These are phyloP conservation scores for Fusarium denticulatum DNA, from an alignment of 2,329 filamentous ascomycete genomes.

Conservation along the genomic window DNA sequence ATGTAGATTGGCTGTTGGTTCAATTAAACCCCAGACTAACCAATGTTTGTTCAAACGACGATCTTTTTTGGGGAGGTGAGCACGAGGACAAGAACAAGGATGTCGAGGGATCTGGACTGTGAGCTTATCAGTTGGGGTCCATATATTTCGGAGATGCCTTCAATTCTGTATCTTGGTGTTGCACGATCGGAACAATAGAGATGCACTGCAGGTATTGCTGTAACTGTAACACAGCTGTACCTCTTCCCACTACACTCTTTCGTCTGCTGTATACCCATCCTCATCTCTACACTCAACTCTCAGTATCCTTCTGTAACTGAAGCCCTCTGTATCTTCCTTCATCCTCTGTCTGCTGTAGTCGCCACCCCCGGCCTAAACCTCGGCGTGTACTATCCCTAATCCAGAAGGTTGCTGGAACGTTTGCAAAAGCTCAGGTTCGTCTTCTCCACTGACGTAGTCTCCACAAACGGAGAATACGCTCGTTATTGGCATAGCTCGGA, in stretches of 20 bases:
- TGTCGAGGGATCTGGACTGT: not conserved
- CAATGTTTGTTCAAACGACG: not conserved
- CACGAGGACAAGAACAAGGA: conserved; percentile 1
- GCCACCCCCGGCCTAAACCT: conserved; percentile 36
- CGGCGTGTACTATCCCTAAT: conserved; percentile 37
- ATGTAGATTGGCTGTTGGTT: not conserved
- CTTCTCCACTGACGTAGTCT: conserved; percentile 21
- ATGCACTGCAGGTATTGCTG: not conserved
- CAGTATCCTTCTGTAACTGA: too few relatives aligned
- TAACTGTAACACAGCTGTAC: too few relatives aligned
- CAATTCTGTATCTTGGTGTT: not conserved
- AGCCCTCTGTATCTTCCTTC: not conserved
- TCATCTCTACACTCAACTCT: too few relatives aligned
- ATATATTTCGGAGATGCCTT: conserved; percentile 12
- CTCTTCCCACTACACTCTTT: too few relatives aligned
- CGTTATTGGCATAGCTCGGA: not conserved
- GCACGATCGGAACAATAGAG: not conserved
- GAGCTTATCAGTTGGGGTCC: conserved; percentile 23
- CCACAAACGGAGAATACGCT: conserved; percentile 24
- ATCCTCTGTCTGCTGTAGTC: not conserved
- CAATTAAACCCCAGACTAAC: not conserved
- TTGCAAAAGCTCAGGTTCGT: conserved; percentile 3
- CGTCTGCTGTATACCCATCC: too few relatives aligned
- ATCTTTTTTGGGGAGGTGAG: conserved; percentile 2
- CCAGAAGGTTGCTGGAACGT: conserved; percentile 45